Conservation (phyloP, 352 stramenopile species). For the Pythium monospermum region DNA sequence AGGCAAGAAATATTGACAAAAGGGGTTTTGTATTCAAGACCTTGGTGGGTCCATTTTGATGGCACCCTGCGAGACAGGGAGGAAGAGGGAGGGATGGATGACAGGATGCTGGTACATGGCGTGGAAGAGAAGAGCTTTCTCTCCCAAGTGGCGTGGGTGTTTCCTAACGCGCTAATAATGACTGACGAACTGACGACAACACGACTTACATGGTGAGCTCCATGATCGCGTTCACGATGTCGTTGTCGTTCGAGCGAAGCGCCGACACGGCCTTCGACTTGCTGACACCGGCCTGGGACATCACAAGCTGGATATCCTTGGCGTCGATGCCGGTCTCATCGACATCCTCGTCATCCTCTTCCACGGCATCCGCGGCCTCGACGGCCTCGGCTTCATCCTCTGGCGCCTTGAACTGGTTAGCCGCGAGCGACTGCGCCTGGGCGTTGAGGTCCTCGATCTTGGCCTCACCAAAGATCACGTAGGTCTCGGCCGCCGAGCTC, state of each 20-base stretch:
- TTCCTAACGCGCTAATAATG: conserved; percentile 26
- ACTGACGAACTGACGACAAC: not conserved
- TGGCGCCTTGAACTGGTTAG: conserved; percentile 91
- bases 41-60: not conserved
- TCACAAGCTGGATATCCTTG: conserved; percentile 99
- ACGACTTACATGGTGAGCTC: conserved; percentile 96
- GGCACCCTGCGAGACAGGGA: not conserved
- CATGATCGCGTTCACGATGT: conserved; percentile 99
- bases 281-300: conserved; percentile 91
- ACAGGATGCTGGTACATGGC: conserved; percentile 23
- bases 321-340: conserved; percentile 96
- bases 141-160: conserved; percentile 14
- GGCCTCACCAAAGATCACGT: conserved; percentile 98
- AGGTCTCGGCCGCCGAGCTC: conserved; percentile 91
- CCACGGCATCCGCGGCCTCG: conserved; percentile 36
- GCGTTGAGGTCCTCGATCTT: conserved; percentile 97
- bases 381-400: conserved; percentile 30
- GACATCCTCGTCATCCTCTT: conserved; percentile 85
- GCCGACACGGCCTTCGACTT: conserved; percentile 94
- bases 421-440: conserved; percentile 80
- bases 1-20: not conserved
- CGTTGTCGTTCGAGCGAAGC: conserved; percentile 97
- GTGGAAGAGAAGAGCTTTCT: not conserved
- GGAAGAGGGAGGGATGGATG: conserved; percentile 4
- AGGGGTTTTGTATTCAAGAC: not conserved